phyloP scores from a whole-genome alignment of 78 protist species.

The Dictyostelium purpureum region DNA sequence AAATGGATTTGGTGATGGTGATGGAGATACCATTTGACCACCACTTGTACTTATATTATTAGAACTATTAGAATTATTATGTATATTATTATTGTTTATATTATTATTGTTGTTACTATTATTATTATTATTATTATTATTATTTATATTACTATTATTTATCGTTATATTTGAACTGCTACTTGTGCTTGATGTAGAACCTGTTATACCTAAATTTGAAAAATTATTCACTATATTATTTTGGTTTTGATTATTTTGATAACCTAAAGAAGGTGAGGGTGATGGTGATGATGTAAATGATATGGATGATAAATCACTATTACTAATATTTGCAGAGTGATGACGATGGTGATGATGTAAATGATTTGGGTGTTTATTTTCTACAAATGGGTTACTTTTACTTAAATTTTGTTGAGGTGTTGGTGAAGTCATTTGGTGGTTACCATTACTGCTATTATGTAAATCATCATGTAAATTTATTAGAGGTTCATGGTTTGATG shows the following conservation, averaged over 20 bases:
- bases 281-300: constrained; percentile 21
- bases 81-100: background rate
- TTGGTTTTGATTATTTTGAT: background rate
- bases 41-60: background rate
- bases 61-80: background rate
- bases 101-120: background rate
- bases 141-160: background rate
- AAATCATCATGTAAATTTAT: constrained; percentile 16
- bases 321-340: background rate
- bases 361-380: background rate
- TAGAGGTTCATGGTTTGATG: constrained; percentile 24
- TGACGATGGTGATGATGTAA: background rate
- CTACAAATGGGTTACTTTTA: background rate
- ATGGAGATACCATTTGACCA: background rate
- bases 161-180: constrained; percentile 23
- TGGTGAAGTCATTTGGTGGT: constrained; percentile 14
- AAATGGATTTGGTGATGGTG: constrained; percentile 42
- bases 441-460: constrained; percentile 5
- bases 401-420: background rate
- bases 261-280: constrained; percentile 1
- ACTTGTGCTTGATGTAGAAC: constrained; percentile 12
- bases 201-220: constrained; percentile 10
- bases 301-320: background rate
- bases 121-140: background rate
- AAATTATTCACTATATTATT: background rate